These are phyloP conservation scores for Opeltia flavorubescens DNA, from an alignment of 495 filamentous ascomycete species.

Conservation along the genomic window DNA sequence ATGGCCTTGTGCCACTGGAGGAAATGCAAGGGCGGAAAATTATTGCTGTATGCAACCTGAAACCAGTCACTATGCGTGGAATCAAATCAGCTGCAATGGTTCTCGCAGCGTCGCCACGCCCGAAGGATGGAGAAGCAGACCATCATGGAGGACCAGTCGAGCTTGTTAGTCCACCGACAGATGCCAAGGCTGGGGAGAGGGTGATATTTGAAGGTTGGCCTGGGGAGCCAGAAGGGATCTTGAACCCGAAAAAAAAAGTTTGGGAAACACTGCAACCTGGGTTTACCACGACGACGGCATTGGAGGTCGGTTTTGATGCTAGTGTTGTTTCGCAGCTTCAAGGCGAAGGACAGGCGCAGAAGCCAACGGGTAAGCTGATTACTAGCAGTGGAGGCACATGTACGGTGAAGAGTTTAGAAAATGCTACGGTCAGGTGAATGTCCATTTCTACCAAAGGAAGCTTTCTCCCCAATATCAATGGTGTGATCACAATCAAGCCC, in stretches of 20 bases:
- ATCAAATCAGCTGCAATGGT: conserved; percentile 96
- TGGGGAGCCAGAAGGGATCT: conserved; percentile 76
- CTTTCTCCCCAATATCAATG: neutral
- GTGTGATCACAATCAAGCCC: too few species aligned
- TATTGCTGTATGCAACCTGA: conserved; percentile 88
- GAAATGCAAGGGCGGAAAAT: conserved; percentile 96
- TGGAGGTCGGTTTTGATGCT: conserved; percentile 69
- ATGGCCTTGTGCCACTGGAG: conserved; percentile 78
- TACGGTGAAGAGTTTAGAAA: conserved; percentile 56
- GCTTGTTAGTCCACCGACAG: conserved; percentile 75
- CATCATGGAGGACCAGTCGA: conserved; percentile 84
- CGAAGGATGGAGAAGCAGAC: conserved; percentile 65
- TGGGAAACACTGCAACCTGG: conserved; percentile 94
- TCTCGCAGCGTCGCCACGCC: conserved; percentile 73
- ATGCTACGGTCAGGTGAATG: conserved; percentile 49
- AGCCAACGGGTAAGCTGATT: conserved; percentile 51
- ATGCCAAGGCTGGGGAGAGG: conserved; percentile 64
- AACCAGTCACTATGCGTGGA: conserved; percentile 96
- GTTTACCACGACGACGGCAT: conserved; percentile 66
- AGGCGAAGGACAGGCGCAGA: conserved; percentile 45
- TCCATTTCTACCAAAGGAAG: neutral
- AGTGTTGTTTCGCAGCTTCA: conserved; percentile 44
- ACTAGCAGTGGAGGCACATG: conserved; percentile 59
- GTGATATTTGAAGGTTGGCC: conserved; percentile 88
- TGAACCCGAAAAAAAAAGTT: conserved; percentile 98